These are phyloP conservation scores for Fusarium graminum DNA, from an alignment of 2,329 filamentous ascomycete genomes.

Conservation along the genomic window DNA sequence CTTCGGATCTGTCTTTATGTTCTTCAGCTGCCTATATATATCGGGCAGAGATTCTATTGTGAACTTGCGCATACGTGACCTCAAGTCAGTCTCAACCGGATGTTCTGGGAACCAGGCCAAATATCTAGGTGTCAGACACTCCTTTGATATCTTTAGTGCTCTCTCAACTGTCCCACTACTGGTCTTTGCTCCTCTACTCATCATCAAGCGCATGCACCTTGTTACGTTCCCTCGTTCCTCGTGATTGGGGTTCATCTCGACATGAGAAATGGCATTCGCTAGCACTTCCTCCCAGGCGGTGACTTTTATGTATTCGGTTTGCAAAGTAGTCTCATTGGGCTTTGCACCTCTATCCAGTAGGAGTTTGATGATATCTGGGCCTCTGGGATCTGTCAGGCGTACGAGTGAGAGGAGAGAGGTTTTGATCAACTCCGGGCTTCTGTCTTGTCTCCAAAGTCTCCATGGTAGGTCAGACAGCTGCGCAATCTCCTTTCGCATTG, in stretches of 20 bases:
- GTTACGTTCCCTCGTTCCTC: neutral
- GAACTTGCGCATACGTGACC: no score
- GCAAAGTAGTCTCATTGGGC: neutral
- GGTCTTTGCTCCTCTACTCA: neutral
- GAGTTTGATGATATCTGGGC: neutral
- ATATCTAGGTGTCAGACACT: neutral
- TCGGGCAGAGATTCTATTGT: no score
- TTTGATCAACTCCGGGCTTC: neutral
- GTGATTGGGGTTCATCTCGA: fast-evolving
- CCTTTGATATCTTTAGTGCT: fast-evolving
- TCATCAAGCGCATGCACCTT: constrained; percentile 9
- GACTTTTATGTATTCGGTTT: fast-evolving
- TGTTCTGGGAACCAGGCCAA: neutral
- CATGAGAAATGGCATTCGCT: neutral
- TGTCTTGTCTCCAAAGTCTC: neutral
- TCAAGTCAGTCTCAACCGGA: no score
- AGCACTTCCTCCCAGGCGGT: constrained; percentile 15
- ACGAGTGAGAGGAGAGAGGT: neutral
- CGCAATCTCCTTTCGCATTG: no score
- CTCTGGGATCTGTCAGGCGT: fast-evolving
- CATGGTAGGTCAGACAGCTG: no score
- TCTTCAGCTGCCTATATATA: neutral
- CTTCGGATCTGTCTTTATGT: neutral
- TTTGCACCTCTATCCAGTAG: constrained; percentile 11
- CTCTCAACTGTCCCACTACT: neutral